Percentiles rank a stretch among this genome's conserved stretches.
phyloP scores from a whole-genome alignment of 2,329 filamentous ascomycete species.

The Lachnellula hyalina region DNA sequence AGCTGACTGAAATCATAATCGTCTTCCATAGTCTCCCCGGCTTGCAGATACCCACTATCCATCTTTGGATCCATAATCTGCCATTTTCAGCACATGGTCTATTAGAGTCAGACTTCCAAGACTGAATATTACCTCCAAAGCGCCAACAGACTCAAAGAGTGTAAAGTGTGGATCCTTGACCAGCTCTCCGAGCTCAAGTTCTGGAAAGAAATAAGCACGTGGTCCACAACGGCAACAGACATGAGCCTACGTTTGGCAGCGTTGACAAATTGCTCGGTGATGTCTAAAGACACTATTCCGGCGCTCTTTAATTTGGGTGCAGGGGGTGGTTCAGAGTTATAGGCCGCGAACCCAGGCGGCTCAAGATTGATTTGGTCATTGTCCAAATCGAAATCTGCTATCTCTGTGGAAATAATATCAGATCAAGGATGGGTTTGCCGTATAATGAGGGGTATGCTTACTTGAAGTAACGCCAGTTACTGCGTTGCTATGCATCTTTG shows the following conservation, averaged over 20 bases:
- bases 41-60: conserved; percentile 83
- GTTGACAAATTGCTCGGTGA: conserved; percentile 50
- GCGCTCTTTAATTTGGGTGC: conserved; percentile 32
- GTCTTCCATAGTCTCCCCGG: conserved; percentile 77
- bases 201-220: conserved; percentile 40
- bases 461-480: conserved; percentile 22
- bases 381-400: conserved; percentile 26
- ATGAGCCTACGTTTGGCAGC: conserved; percentile 47
- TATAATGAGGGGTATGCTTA: conserved; percentile 5
- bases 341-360: conserved; percentile 17
- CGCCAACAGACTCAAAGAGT: conserved; percentile 88
- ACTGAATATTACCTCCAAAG: conserved; percentile 56
- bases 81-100: background rate
- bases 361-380: conserved; percentile 18
- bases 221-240: conserved; percentile 6
- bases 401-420: conserved; percentile 19
- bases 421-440: conserved; percentile 1
- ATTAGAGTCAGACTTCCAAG: background rate
- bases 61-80: conserved; percentile 99
- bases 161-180: conserved; percentile 94
- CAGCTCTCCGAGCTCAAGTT: conserved; percentile 71
- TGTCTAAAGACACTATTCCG: conserved; percentile 52
- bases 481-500: conserved; percentile 24
- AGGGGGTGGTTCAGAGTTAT: conserved; percentile 25
- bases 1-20: conserved; percentile 68